Base-by-base conservation (phyloP, 331 rosid species). In the Quercus phellos region DNA sequence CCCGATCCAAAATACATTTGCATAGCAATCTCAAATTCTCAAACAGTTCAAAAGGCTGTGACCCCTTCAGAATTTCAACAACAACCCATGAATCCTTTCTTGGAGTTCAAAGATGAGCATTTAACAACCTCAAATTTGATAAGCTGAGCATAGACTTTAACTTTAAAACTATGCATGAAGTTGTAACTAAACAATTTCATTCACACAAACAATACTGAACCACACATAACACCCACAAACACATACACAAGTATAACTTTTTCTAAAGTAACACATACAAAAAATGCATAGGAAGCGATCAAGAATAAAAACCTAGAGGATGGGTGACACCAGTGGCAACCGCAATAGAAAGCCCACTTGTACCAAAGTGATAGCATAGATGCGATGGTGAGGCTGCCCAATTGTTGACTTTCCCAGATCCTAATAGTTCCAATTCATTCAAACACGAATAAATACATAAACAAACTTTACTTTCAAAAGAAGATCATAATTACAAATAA, bases 291-390 rank as follows among this genome's bases (percentile, higher is more conserved):
- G 17, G 22, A 59, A 69, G 30, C 38, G 26, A 34, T 60, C n/a
- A 27, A 5, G 53, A 77, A 77, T 58, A 56, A 54, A 34, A 60
- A 93, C 99, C 99, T 81, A 94, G 59, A 74, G 99, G 98, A 68
- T 92, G 98, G 82, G 99, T 92, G 30, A 90, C 73, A 18, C 84
- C 87, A 51, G 97, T 89, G 38, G 98, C 97, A 55, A 88, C 84
- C 3, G 98, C 99, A 32, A 92, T 93, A 46, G 99, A 91, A 75
- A 88, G 27, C 70, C 97, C 99, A 77, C 99, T 90, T 19, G 94
- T 82, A 14, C 87, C 97, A 72, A 94, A 92, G 81, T 92, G 97
- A 80, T 83, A 79, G 76, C 83, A 88, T 79, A 84, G 73, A 51
- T 80, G 72, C 21, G 97, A 83, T 46, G 94, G 89, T 32, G 97